phyloP scores from a whole-genome alignment of 805 yeast species.

The Ogataea allantospora region DNA sequence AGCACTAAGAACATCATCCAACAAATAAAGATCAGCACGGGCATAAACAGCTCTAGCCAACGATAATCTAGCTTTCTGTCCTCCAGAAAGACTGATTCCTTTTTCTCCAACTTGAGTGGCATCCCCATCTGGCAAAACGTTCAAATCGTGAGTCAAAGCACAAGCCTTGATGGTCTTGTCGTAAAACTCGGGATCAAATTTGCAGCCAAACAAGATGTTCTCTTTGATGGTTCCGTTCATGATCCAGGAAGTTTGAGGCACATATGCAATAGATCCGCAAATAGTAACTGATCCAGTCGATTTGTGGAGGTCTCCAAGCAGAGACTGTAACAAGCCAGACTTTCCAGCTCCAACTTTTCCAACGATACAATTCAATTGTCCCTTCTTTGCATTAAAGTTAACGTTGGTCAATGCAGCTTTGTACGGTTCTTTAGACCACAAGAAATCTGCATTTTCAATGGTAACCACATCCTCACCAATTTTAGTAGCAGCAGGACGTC shows the following conservation, averaged over 20 bases:
- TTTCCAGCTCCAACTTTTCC: slow-evolving; percentile 93
- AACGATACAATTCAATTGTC: slow-evolving; percentile 79
- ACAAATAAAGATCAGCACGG: slow-evolving; percentile 80
- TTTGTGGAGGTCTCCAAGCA: slow-evolving; percentile 80
- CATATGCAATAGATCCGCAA: slow-evolving; percentile 83
- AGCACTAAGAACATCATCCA: slow-evolving; percentile 92
- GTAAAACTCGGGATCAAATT: slow-evolving; percentile 75
- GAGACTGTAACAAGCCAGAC: slow-evolving; percentile 73
- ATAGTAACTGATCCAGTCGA: slow-evolving; percentile 68
- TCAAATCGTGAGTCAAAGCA: slow-evolving; percentile 75
- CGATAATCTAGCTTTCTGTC: slow-evolving; percentile 91
- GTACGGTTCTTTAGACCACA: slow-evolving; percentile 75
- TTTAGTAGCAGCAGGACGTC: slow-evolving; percentile 43
- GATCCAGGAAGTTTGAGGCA: slow-evolving; percentile 92
- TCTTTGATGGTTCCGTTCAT: slow-evolving; percentile 90
- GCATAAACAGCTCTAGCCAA: slow-evolving; percentile 93
- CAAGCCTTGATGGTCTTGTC: slow-evolving; percentile 80
- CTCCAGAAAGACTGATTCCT: slow-evolving; percentile 92
- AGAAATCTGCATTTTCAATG: slow-evolving; percentile 65
- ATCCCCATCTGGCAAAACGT: slow-evolving; percentile 80
- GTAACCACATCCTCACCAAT: slow-evolving; percentile 67
- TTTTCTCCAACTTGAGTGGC: slow-evolving; percentile 91
- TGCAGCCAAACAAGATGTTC: slow-evolving; percentile 83
- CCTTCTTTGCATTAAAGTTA: slow-evolving; percentile 63
- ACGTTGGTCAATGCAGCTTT: slow-evolving; percentile 66